Evolutionary conservation across 257 asterid species (phyloP).

Genomic region (Fraxinus excelsior): DNA sequence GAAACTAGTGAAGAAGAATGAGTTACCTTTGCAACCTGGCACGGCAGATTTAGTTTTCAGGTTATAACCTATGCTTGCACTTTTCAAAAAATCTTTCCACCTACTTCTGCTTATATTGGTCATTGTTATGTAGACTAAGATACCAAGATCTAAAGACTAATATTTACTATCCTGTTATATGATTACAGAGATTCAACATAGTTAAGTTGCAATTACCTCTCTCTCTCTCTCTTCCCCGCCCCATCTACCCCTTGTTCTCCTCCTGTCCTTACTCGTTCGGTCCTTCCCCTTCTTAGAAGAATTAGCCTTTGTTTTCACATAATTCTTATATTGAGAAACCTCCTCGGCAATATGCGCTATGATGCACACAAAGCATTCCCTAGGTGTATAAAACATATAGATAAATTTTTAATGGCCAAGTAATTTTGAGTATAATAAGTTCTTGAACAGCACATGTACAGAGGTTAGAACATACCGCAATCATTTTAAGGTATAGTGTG

Average conservation of each 20-base stretch:
- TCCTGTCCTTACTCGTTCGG: too few relatives aligned
- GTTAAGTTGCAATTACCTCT: background rate
- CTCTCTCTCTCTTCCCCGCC: background rate
- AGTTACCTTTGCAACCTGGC: constrained; percentile 76
- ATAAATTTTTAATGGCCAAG: too few relatives aligned
- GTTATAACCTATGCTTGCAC: constrained; percentile 20
- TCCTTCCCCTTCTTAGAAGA: background rate
- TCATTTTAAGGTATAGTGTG: background rate
- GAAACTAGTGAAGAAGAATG: constrained; percentile 66
- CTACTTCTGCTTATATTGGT: background rate
- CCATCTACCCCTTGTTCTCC: background rate
- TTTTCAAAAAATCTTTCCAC: background rate
- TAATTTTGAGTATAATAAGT: background rate
- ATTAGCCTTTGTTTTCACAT: background rate
- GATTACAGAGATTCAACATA: background rate
- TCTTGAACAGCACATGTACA: background rate
- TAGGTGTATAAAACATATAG: background rate
- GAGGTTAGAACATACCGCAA: background rate
- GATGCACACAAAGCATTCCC: background rate
- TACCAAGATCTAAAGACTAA: background rate
- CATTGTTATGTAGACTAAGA: background rate
- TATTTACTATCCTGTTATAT: background rate
- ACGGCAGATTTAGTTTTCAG: constrained; percentile 83
- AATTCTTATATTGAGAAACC: background rate
- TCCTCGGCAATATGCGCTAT: background rate